Percentiles rank a stretch among this genome's conserved stretches.
phyloP scores from a whole-genome alignment of 2,329 filamentous ascomycete species.

The Fusarium coicis region DNA sequence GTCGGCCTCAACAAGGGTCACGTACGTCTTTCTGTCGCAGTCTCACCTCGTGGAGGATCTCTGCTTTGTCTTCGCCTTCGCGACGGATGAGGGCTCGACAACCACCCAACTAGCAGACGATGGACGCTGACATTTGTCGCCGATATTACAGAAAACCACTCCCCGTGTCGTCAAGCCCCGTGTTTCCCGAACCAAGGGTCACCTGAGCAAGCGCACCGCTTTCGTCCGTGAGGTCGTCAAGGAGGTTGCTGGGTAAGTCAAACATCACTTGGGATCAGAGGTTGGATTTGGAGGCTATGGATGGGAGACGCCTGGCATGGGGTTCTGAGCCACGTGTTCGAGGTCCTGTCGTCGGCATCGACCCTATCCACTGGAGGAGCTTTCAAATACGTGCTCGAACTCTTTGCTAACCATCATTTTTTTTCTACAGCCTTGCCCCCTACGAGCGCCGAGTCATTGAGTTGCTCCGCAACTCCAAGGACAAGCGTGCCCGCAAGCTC shows the following conservation, averaged over 20 bases:
- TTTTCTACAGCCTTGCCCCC: conserved; percentile 74
- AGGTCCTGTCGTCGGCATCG: neutral
- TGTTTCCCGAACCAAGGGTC: conserved; percentile 90
- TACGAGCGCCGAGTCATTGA: conserved; percentile 99
- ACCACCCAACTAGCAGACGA: conserved; percentile 59
- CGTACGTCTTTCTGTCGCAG: conserved; percentile 64
- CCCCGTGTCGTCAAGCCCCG: conserved; percentile 80
- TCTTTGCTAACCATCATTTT: conserved; percentile 42
- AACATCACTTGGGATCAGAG: neutral
- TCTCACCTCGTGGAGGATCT: conserved; percentile 83
- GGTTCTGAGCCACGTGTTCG: neutral
- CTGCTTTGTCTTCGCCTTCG: conserved; percentile 57
- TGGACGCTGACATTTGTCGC: conserved; percentile 68
- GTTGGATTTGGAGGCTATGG: neutral
- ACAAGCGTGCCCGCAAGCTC: conserved; percentile 99
- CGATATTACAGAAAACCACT: conserved; percentile 78
- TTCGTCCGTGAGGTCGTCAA: conserved; percentile 98
- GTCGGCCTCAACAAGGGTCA: conserved; percentile 72
- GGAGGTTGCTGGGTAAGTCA: conserved; percentile 91
- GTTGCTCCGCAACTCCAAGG: conserved; percentile 98
- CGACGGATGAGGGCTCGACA: conserved; percentile 39
- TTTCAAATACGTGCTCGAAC: neutral
- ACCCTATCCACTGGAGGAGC: neutral
- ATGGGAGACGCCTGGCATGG: neutral
- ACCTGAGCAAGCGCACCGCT: conserved; percentile 94